Evolutionary conservation across 768 basidiomycete species (phyloP), one percentile per base, ranked within the genome.

Genomic region (Fomitopsis pulvina): DNA sequence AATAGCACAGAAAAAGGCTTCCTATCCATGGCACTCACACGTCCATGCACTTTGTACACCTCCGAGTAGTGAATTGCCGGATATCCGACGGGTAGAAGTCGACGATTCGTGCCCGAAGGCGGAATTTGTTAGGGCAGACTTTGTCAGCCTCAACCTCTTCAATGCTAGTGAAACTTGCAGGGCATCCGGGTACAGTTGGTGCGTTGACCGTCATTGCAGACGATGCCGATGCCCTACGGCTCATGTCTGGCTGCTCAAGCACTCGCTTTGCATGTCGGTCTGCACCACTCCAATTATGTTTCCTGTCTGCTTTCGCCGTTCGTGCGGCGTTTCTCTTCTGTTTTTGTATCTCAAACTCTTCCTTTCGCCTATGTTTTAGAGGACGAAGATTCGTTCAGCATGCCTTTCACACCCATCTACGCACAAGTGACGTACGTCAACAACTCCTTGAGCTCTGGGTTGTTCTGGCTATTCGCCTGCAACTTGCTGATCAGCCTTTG

Each of bases 31-130:
- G n/a, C n/a, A n/a, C n/a, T n/a, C n/a, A 85, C 85, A 70, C 63
- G 45, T 66, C 58, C 7, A 73, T 57, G 63, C 85, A 87, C 3
- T 70, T 71, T 6, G 66, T 69, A 62, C 85, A 88, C 32, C 66
- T 66, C 29, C 76, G 64, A 22, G 69, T 65, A 29, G 76, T 71
- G 14, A 72, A 78, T 14, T 82, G 71, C 24, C 64, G 55, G 25
- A 85, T 57, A 25, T 70, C 58, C 27, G 71, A 66, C 0, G 85
- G 85, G 56, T 71, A 74, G 57, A 77, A 84, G 56, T 82, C 80
- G 8, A 77, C 57, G 2, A 75, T 71, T 18, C 75, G 75, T 5
- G 77, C 83, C 9, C 66, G 56, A 21, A 84, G 60, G 32, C 63
- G 69, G 50, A 74, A 77, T 37, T 62, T 67, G 14, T 62, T 63